Conservation (phyloP, 2,329 filamentous ascomycete species). For the Lecanicillium sp. region DNA sequence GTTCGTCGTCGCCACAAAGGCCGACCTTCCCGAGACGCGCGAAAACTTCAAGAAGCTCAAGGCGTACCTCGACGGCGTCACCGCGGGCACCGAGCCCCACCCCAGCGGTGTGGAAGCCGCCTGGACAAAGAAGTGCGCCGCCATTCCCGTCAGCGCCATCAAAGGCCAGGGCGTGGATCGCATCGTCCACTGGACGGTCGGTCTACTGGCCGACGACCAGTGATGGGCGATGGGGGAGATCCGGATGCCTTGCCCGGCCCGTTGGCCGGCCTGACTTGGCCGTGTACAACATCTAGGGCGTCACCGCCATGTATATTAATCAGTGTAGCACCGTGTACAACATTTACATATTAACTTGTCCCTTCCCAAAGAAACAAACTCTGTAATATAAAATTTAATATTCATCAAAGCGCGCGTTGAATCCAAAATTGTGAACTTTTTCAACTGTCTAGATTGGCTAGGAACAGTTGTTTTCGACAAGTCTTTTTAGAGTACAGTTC, state of each 20-base stretch:
- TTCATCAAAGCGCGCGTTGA: too few relatives aligned
- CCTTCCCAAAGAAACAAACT: not conserved
- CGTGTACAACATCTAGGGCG: not conserved
- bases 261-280: too few relatives aligned
- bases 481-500: too few relatives aligned
- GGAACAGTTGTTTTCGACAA: too few relatives aligned
- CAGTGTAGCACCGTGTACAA: not conserved
- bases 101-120: conserved; percentile 59
- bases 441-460: too few relatives aligned
- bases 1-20: conserved; percentile 94
- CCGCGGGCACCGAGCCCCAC: conserved; percentile 57
- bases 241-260: too few relatives aligned
- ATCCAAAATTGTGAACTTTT: too few relatives aligned
- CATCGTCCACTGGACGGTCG: conserved; percentile 67
- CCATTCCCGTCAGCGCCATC: conserved; percentile 85
- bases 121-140: conserved; percentile 58
- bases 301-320: not conserved
- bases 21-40: conserved; percentile 72
- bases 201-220: conserved; percentile 49
- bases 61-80: conserved; percentile 63
- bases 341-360: not conserved
- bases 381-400: not conserved
- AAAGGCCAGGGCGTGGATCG: conserved; percentile 74
- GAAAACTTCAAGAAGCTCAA: conserved; percentile 67
- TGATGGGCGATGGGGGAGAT: too few relatives aligned